phyloP scores from a whole-genome alignment of 176 grass and related monocot genomes.

The Musa itinerans region DNA sequence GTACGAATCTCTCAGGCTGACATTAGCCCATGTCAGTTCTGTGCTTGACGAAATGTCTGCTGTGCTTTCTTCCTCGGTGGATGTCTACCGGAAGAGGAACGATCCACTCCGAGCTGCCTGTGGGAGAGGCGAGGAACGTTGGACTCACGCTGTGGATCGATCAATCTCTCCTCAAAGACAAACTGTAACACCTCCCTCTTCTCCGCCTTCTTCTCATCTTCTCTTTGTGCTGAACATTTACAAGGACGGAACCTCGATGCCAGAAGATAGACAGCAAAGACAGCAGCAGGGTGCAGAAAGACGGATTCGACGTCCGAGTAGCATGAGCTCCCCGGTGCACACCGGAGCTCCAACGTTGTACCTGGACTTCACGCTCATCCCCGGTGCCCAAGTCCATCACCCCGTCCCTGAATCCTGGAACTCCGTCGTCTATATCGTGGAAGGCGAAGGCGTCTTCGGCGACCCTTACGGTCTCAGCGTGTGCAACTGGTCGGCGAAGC shows the following conservation, averaged over 20 bases:
- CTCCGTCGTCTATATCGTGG: conserved; percentile 66
- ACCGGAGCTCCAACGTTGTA: conserved; percentile 62
- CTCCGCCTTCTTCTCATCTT: not conserved
- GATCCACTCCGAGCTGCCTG: conserved; percentile 71
- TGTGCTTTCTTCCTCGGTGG: conserved; percentile 37
- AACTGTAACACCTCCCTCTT: conserved; percentile 33
- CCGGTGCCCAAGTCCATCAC: conserved; percentile 46
- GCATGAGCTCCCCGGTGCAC: conserved; percentile 62
- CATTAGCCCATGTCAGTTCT: too few species aligned
- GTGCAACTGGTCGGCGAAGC: conserved; percentile 45
- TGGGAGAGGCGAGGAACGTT: conserved; percentile 43
- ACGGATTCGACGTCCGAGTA: conserved; percentile 54
- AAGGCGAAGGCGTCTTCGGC: conserved; percentile 63
- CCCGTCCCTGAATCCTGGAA: conserved; percentile 60
- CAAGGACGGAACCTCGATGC: conserved; percentile 68
- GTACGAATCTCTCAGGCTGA: too few species aligned
- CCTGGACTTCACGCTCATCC: conserved; percentile 67
- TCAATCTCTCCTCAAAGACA: conserved; percentile 76
- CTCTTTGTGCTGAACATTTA: not conserved
- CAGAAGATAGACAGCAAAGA: conserved; percentile 73
- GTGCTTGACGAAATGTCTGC: too few species aligned
- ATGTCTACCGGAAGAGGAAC: conserved; percentile 66
- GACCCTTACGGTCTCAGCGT: conserved; percentile 31
- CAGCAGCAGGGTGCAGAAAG: conserved; percentile 40
- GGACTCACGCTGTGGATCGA: conserved; percentile 83